Evolutionary conservation across 2,329 filamentous ascomycete species (phyloP).

Genomic region (Hymenoscyphus linearis): DNA sequence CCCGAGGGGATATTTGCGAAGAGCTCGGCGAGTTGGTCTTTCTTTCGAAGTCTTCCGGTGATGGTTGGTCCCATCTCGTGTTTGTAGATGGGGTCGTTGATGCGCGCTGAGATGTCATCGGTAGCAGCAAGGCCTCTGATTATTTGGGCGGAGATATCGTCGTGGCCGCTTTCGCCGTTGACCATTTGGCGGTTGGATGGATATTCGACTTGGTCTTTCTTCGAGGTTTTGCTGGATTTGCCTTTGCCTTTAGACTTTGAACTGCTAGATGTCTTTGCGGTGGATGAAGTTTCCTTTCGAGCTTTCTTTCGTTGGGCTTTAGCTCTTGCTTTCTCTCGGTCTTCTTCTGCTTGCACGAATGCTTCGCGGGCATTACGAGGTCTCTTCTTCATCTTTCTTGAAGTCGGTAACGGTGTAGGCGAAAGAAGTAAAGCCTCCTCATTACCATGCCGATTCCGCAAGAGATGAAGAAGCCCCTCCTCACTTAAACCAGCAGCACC

Average conservation of each 20-base stretch:
- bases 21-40: constrained; percentile 23
- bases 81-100: constrained; percentile 21
- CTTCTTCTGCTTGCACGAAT: neutral
- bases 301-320: neutral
- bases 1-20: constrained; percentile 25
- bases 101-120: constrained; percentile 22
- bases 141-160: constrained; percentile 19
- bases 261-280: neutral
- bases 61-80: constrained; percentile 19
- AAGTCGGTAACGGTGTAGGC: neutral
- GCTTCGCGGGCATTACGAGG: neutral
- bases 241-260: neutral
- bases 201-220: constrained; percentile 2
- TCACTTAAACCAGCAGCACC: neutral
- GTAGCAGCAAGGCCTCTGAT: constrained; percentile 18
- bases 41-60: constrained; percentile 15
- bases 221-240: constrained; percentile 6
- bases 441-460: neutral
- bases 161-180: constrained; percentile 8
- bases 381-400: neutral
- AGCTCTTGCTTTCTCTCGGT: neutral
- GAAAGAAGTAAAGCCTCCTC: neutral
- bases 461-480: neutral
- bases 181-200: neutral
- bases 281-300: neutral